Base-by-base conservation (phyloP, 768 basidiomycete genomes). In the Kwoniella mangroviensis region DNA sequence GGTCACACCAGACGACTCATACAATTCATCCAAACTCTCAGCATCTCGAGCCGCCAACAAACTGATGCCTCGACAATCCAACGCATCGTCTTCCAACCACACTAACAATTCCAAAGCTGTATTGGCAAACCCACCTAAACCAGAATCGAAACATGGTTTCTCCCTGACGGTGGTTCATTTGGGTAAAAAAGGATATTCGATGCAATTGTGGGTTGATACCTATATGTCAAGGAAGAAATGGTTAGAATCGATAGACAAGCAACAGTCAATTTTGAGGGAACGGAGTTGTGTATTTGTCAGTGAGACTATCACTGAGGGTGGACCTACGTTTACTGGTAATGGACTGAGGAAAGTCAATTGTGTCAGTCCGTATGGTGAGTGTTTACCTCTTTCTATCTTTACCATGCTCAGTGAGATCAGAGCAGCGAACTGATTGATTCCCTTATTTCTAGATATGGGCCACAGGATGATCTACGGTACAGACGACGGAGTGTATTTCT, bases 401-500 rank as follows among this genome's bases (percentile, higher is more conserved):
- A 12, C 28, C 51, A 15, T 28, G n/a, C 65, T 10, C 6, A 7
- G 3, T 21, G 56, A 58, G 34, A 34, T 34, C 34, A 34, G 34
- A 34, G 34, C 34, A 28, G 28, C 6, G 6, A 3, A 7, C 34
- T 34, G 34, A 34, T 34, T 7, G 34, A 34, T 34, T 34, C 34
- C 34, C 34, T 34, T 42, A 43, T 26, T n/a, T 21, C n/a, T 81
- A 97, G 95, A 87, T 78, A 88, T 88, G 66, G 96, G 94, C 13
- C 86, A 91, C 75, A 88, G 90, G 66, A 89, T 97, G 75, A 94
- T 92, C 10, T 98, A 95, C 83, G 97, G 96, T n/a, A 96, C 96
- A 4, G 92, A 95, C 77, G 94, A 98, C 73, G 97, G 97, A 26
- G 91, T 99, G 26, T 99, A 98, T 81, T 87, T 98, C 70, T 93